Evolutionary conservation across 1,284 basidiomycete genomes (phyloP).

Genomic region (Laetiporus sulphureus): DNA sequence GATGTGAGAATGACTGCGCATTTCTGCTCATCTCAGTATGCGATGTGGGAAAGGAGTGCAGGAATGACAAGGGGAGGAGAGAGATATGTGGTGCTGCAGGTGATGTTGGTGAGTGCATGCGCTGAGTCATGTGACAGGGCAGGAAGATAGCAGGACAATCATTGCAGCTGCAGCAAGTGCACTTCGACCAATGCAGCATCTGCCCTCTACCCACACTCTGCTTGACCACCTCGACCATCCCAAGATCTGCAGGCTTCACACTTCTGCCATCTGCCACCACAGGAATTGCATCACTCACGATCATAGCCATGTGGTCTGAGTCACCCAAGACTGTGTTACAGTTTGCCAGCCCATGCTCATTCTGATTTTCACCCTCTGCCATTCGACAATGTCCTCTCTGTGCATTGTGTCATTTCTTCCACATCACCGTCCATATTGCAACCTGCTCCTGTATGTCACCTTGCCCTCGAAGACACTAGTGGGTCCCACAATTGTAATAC

Average conservation of each 20-base stretch:
- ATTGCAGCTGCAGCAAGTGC: constrained; percentile 24
- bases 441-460: constrained; percentile 27
- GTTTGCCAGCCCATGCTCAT: constrained; percentile 11
- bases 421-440: constrained; percentile 41
- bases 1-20: constrained; percentile 45
- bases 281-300: constrained; percentile 26
- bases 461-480: constrained; percentile 40
- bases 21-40: constrained; percentile 10
- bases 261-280: constrained; percentile 17
- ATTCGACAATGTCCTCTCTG: constrained; percentile 51
- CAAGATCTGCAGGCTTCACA: constrained; percentile 22
- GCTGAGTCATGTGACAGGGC: constrained; percentile 33
- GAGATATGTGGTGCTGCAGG: not conserved
- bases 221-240: constrained; percentile 30
- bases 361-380: constrained; percentile 36
- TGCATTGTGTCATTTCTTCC: constrained; percentile 46
- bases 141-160: constrained; percentile 33
- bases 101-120: constrained; percentile 9
- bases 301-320: constrained; percentile 33
- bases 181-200: constrained; percentile 21
- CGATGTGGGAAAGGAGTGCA: constrained; percentile 8
- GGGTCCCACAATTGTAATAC: too few species aligned
- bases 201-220: constrained; percentile 23
- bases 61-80: constrained; percentile 1
- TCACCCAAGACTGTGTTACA: constrained; percentile 21